Conservation (phyloP, 257 asterid genomes). For the Lithospermum erythrorhizon region DNA sequence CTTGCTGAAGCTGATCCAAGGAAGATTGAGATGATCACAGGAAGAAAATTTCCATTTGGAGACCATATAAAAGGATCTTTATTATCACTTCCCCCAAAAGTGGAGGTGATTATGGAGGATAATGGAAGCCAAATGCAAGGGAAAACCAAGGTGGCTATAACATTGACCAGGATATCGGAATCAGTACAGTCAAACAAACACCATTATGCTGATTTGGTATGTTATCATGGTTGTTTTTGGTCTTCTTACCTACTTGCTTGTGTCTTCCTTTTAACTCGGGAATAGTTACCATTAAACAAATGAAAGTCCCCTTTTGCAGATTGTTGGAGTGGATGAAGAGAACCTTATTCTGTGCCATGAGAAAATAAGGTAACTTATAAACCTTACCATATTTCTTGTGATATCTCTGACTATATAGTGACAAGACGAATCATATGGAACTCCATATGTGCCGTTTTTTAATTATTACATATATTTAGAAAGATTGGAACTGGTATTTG, state of each 20-base stretch:
- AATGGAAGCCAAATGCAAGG: conserved; percentile 52
- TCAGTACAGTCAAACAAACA: conserved; percentile 39
- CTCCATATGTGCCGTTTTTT: background rate
- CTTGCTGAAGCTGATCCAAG: conserved; percentile 88
- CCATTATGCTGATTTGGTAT: conserved; percentile 90
- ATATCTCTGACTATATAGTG: background rate
- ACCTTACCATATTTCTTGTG: background rate
- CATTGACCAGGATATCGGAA: conserved; percentile 70
- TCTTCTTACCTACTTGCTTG: background rate
- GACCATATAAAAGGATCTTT: conserved; percentile 89
- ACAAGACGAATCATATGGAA: no score
- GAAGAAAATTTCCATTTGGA: conserved; percentile 91
- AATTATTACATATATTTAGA: no score
- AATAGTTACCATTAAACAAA: background rate
- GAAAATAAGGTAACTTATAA: conserved; percentile 56
- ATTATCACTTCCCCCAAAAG: conserved; percentile 65
- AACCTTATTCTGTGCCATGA: conserved; percentile 63
- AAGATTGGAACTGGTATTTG: background rate
- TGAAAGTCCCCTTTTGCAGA: conserved; percentile 31
- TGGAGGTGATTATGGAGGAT: conserved; percentile 63
- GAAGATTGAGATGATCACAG: conserved; percentile 80
- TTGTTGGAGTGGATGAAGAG: conserved; percentile 68
- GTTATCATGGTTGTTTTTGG: background rate
- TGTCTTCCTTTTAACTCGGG: background rate
- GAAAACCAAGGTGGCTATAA: conserved; percentile 56